These are phyloP conservation scores for Sherardia arvensis DNA, from an alignment of 257 asterid genomes.

Conservation along the genomic window DNA sequence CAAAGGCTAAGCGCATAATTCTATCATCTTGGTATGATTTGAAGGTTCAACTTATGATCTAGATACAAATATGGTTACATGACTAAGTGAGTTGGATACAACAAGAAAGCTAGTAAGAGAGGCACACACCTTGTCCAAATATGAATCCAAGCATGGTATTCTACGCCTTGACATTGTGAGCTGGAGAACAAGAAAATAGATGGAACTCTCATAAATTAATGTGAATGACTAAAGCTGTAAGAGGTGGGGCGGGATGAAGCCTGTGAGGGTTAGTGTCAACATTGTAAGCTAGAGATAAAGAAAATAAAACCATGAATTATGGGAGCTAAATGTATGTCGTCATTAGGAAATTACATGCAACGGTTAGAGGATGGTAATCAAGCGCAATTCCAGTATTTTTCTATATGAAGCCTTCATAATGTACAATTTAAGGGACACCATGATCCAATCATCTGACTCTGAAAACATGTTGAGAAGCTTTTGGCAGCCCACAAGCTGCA, in stretches of 20 bases:
- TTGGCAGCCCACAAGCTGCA: neutral
- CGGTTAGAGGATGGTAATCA: too few species aligned
- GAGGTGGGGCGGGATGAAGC: neutral
- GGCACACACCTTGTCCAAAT: slow-evolving; percentile 80
- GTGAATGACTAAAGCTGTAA: neutral
- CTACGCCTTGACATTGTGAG: slow-evolving; percentile 98
- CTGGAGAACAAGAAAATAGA: slow-evolving; percentile 34
- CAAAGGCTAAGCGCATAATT: neutral
- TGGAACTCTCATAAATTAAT: slow-evolving; percentile 7
- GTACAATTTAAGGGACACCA: neutral
- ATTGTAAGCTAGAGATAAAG: too few species aligned
- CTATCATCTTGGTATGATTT: neutral
- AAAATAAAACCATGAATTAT: too few species aligned
- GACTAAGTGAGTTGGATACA: neutral
- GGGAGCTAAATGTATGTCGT: too few species aligned
- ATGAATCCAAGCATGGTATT: slow-evolving; percentile 94
- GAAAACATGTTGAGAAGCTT: too few species aligned
- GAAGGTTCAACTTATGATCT: neutral
- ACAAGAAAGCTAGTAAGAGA: slow-evolving; percentile 1
- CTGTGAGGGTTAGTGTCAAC: neutral
- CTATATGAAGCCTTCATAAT: too few species aligned
- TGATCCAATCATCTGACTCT: neutral
- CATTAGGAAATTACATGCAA: too few species aligned
- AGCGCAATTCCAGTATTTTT: neutral
- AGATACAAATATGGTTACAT: neutral